Percentiles rank a stretch among this genome's conserved stretches.
phyloP scores from a whole-genome alignment of 495 filamentous ascomycete species.

The Neurospora sp. region DNA sequence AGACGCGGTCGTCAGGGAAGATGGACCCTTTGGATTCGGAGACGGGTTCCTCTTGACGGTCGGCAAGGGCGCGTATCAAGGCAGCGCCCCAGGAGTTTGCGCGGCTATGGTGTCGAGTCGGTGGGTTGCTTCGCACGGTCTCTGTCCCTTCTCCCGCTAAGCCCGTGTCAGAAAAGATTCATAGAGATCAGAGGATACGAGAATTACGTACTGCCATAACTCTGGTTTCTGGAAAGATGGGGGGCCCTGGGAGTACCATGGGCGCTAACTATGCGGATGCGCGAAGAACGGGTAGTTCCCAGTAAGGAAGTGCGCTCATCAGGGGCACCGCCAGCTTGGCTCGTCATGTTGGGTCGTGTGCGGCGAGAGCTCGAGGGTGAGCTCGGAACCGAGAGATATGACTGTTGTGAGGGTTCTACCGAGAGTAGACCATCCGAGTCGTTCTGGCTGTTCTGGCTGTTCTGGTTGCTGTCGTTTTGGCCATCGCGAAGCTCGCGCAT shows the following conservation, averaged over 20 bases:
- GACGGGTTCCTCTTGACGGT: slow-evolving; percentile 37
- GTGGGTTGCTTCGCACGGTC: neutral
- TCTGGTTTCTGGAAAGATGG: slow-evolving; percentile 37
- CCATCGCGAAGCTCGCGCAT: slow-evolving; percentile 9
- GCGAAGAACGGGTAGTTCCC: slow-evolving; percentile 24
- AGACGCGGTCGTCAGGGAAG: slow-evolving; percentile 75
- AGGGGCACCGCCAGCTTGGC: slow-evolving; percentile 22
- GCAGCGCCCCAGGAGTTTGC: slow-evolving; percentile 48
- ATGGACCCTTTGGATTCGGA: slow-evolving; percentile 50
- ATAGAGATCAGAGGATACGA: neutral
- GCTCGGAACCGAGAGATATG: slow-evolving; percentile 21
- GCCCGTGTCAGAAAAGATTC: slow-evolving; percentile 3
- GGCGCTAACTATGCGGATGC: slow-evolving; percentile 32
- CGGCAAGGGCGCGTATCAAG: slow-evolving; percentile 38
- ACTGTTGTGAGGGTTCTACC: slow-evolving; percentile 1
- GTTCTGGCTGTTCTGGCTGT: slow-evolving; percentile 1
- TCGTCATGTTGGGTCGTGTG: slow-evolving; percentile 8
- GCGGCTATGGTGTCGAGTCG: slow-evolving; percentile 52
- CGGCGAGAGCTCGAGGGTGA: slow-evolving; percentile 20
- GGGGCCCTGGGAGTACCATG: slow-evolving; percentile 27
- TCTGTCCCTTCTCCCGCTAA: slow-evolving; percentile 8
- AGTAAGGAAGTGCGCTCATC: slow-evolving; percentile 41
- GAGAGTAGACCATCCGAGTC: slow-evolving; percentile 3
- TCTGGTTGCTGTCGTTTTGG: neutral
- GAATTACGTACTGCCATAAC: slow-evolving; percentile 29